Evolutionary conservation across 1,139 yeast genomes (phyloP), one percentile per base, ranked within the genome.

Genomic region (Geotrichum candidum): DNA sequence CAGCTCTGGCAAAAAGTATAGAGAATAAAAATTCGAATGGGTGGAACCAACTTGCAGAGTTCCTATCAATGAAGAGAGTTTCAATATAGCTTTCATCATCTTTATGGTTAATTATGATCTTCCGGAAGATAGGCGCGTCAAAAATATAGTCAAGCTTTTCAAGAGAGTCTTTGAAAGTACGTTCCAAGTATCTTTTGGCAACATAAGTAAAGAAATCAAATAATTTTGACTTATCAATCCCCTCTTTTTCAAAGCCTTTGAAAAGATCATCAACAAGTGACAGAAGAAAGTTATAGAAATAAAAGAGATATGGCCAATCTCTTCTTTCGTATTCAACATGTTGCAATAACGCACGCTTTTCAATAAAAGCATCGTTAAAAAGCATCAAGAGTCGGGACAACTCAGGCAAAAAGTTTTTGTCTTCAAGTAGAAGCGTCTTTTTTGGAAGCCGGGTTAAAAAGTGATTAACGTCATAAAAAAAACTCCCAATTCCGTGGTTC

Each of bases 251-350:
- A 41, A 41, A n/a, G 5, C 48, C 13, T 41, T 13, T 41, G 9
- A 41, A 41, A 41, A 41, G 22, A 3, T 41, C 48, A n/a, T 41
- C 48, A 41, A 18, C 48, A 15, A 41, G 22, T 7, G 48, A n/a
- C 18, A 41, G 6, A 41, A 41, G 22, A 3, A n/a, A 7, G 48
- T 41, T n/a, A 41, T 41, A 41, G 48, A 15, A 41, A 41, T 41
- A 18, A 41, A 41, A 41, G 18, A 41, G 23, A 41, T 41, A 41
- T 1, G 48, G 48, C 79, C 94, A 92, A 60, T 88, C 91, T 18
- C 90, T 90, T 54, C 86, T 85, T 71, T 94, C 99, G 71, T 88
- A 94, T 70, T 92, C 97, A 18, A 94, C 90, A 72, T 94, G 99
- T 63, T 84, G 85, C 13, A 82, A 80, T 13, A 84, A 83, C 69